These are phyloP conservation scores for Backusella westeae DNA, from an alignment of 192 early-diverging fungal species.

Conservation along the genomic window DNA sequence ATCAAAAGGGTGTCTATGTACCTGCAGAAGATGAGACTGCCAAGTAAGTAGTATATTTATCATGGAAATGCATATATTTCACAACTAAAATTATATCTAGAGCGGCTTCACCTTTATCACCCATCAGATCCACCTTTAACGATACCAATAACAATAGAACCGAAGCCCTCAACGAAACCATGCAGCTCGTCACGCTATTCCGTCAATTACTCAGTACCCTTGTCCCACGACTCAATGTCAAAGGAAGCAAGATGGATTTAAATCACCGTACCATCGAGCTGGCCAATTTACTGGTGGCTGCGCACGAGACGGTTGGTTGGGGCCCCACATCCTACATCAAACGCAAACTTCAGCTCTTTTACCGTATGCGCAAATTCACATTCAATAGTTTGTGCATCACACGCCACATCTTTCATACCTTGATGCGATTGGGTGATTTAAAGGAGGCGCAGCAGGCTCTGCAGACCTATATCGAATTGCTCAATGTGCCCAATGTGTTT, in stretches of 20 bases:
- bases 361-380: slow-evolving; percentile 40
- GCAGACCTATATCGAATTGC: slow-evolving; percentile 54
- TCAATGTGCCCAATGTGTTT: slow-evolving; percentile 28
- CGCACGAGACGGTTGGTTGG: slow-evolving; percentile 12
- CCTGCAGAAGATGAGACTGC: slow-evolving; percentile 10
- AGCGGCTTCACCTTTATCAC: not conserved
- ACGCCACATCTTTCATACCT: slow-evolving; percentile 56
- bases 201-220: slow-evolving; percentile 7
- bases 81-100: not conserved
- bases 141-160: not conserved
- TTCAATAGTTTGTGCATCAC: slow-evolving; percentile 68
- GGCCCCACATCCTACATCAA: not conserved
- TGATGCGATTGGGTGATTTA: slow-evolving; percentile 59
- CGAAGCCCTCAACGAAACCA: not conserved
- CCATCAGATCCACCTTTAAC: not conserved
- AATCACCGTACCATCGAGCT: not conserved
- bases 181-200: not conserved
- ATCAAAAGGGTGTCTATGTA: slow-evolving; percentile 34
- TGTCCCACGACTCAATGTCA: not conserved
- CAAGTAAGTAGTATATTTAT: not conserved
- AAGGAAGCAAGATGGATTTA: not conserved
- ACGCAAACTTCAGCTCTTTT: not conserved
- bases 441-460: slow-evolving; percentile 68
- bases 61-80: no score
- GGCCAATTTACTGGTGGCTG: not conserved